Evolutionary conservation across 192 early-diverging fungal genomes (phyloP).

Genomic region (Linnemannia zychae): DNA sequence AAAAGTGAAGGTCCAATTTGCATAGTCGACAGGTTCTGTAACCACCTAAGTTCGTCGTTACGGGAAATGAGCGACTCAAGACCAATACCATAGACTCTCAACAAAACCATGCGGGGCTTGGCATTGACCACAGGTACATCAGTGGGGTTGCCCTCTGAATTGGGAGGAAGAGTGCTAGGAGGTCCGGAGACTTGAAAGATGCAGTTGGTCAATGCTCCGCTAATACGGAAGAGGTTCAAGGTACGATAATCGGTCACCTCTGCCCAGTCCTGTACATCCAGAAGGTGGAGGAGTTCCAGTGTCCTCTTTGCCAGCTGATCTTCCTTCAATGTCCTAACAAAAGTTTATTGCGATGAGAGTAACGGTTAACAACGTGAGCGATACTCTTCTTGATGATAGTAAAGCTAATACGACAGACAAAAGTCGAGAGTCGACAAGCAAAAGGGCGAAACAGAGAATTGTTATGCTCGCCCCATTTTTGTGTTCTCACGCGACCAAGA

Average conservation of each 20-base stretch:
- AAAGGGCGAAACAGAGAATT: not conserved
- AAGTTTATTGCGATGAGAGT: not conserved
- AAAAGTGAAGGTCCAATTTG: slow-evolving; percentile 83
- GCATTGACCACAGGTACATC: not conserved
- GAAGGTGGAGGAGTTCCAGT: slow-evolving; percentile 21
- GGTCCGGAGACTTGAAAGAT: slow-evolving; percentile 33
- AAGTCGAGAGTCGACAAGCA: slow-evolving; percentile 11
- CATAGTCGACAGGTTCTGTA: slow-evolving; percentile 74
- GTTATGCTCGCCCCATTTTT: not conserved
- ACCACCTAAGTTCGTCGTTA: slow-evolving; percentile 85
- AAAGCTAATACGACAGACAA: not conserved
- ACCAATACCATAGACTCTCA: slow-evolving; percentile 87
- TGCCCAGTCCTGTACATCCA: slow-evolving; percentile 31
- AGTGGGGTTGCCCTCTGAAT: not conserved
- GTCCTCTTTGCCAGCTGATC: slow-evolving; percentile 20
- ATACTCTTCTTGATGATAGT: not conserved
- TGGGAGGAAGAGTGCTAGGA: not conserved
- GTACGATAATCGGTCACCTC: slow-evolving; percentile 26
- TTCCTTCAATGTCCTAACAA: slow-evolving; percentile 17
- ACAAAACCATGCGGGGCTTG: slow-evolving; percentile 62
- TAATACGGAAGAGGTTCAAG: slow-evolving; percentile 21
- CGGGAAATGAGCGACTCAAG: slow-evolving; percentile 84
- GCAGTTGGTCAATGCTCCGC: slow-evolving; percentile 47
- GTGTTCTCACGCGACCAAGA: not conserved
- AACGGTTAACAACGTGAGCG: not conserved